These are phyloP conservation scores for Gonium pectorale DNA, from an alignment of 139 green algal species.

Conservation along the genomic window DNA sequence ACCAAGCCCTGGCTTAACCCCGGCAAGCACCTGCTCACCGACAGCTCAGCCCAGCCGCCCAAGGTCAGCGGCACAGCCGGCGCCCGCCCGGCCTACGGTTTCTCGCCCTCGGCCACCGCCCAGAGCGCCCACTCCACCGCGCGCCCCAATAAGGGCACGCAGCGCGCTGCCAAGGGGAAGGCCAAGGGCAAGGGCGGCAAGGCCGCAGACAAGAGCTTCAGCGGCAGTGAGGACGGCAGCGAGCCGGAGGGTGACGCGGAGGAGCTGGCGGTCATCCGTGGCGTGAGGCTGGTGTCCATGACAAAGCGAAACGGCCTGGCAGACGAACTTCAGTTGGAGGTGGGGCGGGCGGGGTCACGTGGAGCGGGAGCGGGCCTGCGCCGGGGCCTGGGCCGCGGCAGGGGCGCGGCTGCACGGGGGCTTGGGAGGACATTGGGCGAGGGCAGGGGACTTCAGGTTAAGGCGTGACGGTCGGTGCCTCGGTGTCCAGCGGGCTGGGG, in stretches of 20 bases:
- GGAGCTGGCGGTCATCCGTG: conserved; percentile 18
- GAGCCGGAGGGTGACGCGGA: not conserved
- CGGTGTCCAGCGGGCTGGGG: too few species aligned
- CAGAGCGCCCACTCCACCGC: not conserved
- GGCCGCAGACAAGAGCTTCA: not conserved
- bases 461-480: too few species aligned
- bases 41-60: not conserved
- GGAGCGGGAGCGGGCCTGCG: not conserved
- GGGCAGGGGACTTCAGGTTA: too few species aligned
- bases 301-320: not conserved
- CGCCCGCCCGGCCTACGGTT: not conserved
- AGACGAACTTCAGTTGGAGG: not conserved
- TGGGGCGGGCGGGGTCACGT: not conserved
- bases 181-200: conserved; percentile 7
- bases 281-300: conserved; percentile 33
- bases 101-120: not conserved
- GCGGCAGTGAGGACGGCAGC: not conserved
- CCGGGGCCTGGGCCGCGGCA: too few species aligned
- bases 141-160: conserved; percentile 6
- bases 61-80: not conserved
- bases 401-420: too few species aligned
- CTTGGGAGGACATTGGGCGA: too few species aligned
- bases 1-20: conserved; percentile 35
- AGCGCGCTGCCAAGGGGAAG: not conserved
- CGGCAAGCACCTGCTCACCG: conserved; percentile 31